Percentiles rank a stretch among this genome's conserved stretches.
Conservation (phyloP, 768 basidiomycete genomes). For the Agaricus subrufescens region DNA sequence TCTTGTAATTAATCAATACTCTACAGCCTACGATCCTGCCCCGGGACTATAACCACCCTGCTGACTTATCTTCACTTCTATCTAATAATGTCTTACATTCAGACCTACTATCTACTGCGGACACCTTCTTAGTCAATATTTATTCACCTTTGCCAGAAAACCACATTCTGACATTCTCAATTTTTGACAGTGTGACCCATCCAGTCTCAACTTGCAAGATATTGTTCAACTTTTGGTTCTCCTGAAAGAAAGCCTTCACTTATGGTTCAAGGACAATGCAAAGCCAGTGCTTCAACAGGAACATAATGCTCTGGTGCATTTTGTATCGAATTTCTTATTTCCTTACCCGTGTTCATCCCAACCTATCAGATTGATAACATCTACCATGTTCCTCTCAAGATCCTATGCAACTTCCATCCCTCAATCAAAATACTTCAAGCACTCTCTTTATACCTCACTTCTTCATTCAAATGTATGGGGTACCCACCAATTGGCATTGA, state of each 20-base stretch:
- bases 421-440: conserved; percentile 34
- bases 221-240: conserved; percentile 30
- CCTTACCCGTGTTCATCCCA: background rate
- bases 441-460: conserved; percentile 42
- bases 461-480: conserved; percentile 45
- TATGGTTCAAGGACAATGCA: conserved; percentile 50
- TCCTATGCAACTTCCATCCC: conserved; percentile 32
- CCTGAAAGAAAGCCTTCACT: conserved; percentile 34
- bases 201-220: conserved; percentile 23
- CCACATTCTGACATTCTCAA: conserved; percentile 20
- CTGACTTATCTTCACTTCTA: background rate
- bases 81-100: background rate
- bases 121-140: conserved; percentile 24
- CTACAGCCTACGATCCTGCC: background rate
- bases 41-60: background rate
- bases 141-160: conserved; percentile 29
- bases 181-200: conserved; percentile 29
- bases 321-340: conserved; percentile 5
- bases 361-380: conserved; percentile 27
- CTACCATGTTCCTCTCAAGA: conserved; percentile 40
- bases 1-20: background rate
- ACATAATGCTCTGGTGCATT: conserved; percentile 43
- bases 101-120: conserved; percentile 22
- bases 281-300: conserved; percentile 36
- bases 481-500: conserved; percentile 35